Conservation (phyloP, 257 asterid species). For the Jasminum sambac region DNA sequence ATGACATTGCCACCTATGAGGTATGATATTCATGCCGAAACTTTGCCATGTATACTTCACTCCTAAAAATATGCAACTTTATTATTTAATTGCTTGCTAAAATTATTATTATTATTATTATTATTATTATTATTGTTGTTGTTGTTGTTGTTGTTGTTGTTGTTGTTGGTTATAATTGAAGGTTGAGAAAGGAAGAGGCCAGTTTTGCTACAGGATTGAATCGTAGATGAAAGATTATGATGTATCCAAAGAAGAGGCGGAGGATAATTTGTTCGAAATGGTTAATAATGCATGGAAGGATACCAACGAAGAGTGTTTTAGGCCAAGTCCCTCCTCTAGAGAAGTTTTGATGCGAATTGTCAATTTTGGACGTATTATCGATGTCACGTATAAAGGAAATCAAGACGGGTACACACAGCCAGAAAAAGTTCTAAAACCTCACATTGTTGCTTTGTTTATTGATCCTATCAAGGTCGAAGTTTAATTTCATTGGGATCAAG, state of each 20-base stretch:
- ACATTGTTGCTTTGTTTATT: not conserved
- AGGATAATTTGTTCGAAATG: too few relatives aligned
- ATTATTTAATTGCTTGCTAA: too few relatives aligned
- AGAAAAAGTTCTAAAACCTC: not conserved
- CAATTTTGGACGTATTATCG: too few relatives aligned
- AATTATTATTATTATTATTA: too few relatives aligned
- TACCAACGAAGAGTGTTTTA: not conserved
- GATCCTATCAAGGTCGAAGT: not conserved
- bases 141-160: too few relatives aligned
- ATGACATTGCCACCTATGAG: not conserved
- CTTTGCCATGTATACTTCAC: not conserved
- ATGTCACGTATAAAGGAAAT: not conserved
- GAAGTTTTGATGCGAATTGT: not conserved
- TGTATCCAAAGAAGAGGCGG: too few relatives aligned
- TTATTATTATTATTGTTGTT: too few relatives aligned
- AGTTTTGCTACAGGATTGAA: not conserved
- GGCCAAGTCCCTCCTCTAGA: not conserved
- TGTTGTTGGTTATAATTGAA: too few relatives aligned
- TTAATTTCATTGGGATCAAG: not conserved
- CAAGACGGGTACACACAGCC: not conserved
- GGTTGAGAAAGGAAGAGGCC: not conserved
- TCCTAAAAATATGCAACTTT: not conserved
- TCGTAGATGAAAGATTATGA: too few relatives aligned
- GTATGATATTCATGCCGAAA: not conserved
- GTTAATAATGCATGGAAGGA: too few relatives aligned